Evolutionary conservation across 1,139 yeast species (phyloP).

Genomic region (Magnusiomyces suaveolens): DNA sequence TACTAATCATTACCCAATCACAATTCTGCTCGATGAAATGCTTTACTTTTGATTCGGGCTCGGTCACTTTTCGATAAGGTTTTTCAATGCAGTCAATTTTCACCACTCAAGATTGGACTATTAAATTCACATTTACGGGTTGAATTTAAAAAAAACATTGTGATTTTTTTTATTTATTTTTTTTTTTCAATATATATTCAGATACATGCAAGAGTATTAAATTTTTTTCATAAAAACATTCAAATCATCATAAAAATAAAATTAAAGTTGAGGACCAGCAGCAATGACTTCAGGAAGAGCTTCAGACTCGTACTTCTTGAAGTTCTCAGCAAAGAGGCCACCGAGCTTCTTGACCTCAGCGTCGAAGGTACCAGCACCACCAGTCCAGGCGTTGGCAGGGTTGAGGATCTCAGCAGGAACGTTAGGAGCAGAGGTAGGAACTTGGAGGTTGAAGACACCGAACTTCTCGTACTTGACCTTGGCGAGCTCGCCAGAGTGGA

Average conservation of each 20-base stretch:
- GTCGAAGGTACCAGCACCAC: constrained; percentile 57
- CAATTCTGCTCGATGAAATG: too few relatives aligned
- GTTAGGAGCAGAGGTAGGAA: constrained; percentile 72
- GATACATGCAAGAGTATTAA: not conserved
- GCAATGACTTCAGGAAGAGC: constrained; percentile 81
- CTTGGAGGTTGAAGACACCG: constrained; percentile 78
- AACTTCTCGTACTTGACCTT: constrained; percentile 73
- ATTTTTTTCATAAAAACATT: too few relatives aligned
- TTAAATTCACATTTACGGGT: too few relatives aligned
- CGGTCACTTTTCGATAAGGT: too few relatives aligned
- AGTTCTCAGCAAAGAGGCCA: constrained; percentile 71
- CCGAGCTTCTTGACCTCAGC: constrained; percentile 70
- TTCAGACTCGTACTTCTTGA: constrained; percentile 70
- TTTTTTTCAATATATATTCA: not conserved
- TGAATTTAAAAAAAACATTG: too few relatives aligned
- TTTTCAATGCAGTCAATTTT: too few relatives aligned
- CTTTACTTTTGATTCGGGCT: too few relatives aligned
- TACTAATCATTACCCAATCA: too few relatives aligned
- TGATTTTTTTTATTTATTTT: too few relatives aligned
- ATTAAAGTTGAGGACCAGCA: constrained; percentile 63
- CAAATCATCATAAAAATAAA: not conserved
- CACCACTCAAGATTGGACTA: too few relatives aligned
- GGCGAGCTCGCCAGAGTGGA: constrained; percentile 82
- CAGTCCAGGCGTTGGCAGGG: constrained; percentile 79
- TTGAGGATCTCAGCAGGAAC: constrained; percentile 82